Conservation (phyloP, 2,329 filamentous ascomycete genomes). For the Fusarium nematophilum region DNA sequence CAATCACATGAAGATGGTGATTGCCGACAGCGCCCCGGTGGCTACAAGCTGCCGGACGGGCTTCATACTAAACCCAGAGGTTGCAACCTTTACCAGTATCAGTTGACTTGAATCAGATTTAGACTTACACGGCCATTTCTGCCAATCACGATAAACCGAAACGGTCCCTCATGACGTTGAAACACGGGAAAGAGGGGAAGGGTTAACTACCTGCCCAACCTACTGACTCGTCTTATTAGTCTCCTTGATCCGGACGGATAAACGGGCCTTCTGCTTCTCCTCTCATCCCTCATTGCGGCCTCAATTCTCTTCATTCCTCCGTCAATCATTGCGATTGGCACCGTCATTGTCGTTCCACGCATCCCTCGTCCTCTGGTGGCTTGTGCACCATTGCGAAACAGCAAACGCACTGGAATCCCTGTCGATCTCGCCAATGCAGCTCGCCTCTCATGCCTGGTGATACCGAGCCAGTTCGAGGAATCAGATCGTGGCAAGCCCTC, state of each 20-base stretch:
- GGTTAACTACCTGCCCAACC: not conserved
- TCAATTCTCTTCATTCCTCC: conserved; percentile 25
- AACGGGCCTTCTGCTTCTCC: conserved; percentile 19
- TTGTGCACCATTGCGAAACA: conserved; percentile 21
- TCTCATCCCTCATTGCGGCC: conserved; percentile 5
- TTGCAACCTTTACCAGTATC: not conserved
- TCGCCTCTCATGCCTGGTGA: conserved; percentile 8
- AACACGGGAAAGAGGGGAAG: conserved; percentile 14
- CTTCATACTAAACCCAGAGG: conserved; percentile 1
- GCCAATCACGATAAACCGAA: not conserved
- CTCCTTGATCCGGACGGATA: conserved; percentile 14
- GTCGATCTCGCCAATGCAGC: not conserved
- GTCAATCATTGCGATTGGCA: conserved; percentile 28
- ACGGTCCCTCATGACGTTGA: not conserved
- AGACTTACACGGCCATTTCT: not conserved
- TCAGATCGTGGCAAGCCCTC: not conserved
- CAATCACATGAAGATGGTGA: conserved; percentile 19
- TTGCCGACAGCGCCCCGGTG: conserved; percentile 10
- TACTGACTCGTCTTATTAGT: too few species aligned
- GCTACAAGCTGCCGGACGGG: conserved; percentile 9
- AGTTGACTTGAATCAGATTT: not conserved
- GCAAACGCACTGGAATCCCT: conserved; percentile 2
- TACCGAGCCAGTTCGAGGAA: not conserved
- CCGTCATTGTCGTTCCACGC: conserved; percentile 32
- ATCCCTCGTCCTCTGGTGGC: conserved; percentile 20